Evolutionary conservation across 2,329 filamentous ascomycete species (phyloP).

Genomic region (Purpureocillium lavendulum): DNA sequence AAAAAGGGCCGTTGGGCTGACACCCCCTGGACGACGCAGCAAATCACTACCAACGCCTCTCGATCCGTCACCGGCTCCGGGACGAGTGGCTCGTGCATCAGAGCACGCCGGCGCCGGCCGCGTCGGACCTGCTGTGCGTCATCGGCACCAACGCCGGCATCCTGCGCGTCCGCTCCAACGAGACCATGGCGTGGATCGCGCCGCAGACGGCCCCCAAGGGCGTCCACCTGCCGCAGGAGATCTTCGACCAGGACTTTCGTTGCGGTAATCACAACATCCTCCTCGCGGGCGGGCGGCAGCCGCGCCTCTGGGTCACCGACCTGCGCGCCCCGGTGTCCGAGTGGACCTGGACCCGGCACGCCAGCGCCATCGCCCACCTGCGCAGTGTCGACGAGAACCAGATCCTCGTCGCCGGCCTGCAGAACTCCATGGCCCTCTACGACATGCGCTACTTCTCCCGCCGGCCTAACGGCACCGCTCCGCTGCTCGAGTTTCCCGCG

Average conservation of each 20-base stretch:
- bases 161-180: constrained; percentile 23
- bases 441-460: constrained; percentile 39
- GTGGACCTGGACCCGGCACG: constrained; percentile 24
- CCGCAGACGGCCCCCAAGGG: constrained; percentile 12
- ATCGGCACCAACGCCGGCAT: constrained; percentile 42
- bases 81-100: constrained; percentile 27
- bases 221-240: constrained; percentile 20
- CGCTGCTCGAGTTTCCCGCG: constrained; percentile 38
- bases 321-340: constrained; percentile 25
- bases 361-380: constrained; percentile 39
- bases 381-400: constrained; percentile 38
- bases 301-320: constrained; percentile 37
- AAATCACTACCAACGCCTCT: constrained; percentile 22
- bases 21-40: constrained; percentile 11
- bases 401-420: constrained; percentile 44
- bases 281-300: constrained; percentile 42
- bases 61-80: constrained; percentile 15
- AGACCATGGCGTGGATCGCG: constrained; percentile 24
- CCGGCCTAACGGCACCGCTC: constrained; percentile 15
- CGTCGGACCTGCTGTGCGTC: constrained; percentile 32
- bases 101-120: constrained; percentile 31
- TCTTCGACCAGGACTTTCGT: constrained; percentile 43
- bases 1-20: background rate
- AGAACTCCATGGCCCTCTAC: constrained; percentile 43
- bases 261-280: constrained; percentile 33